A percentile compares a stretch with the other conserved stretches of the same genome.
These are phyloP conservation scores for Ascochyta pisi DNA, from an alignment of 2,329 filamentous ascomycete species.

Conservation along the genomic window DNA sequence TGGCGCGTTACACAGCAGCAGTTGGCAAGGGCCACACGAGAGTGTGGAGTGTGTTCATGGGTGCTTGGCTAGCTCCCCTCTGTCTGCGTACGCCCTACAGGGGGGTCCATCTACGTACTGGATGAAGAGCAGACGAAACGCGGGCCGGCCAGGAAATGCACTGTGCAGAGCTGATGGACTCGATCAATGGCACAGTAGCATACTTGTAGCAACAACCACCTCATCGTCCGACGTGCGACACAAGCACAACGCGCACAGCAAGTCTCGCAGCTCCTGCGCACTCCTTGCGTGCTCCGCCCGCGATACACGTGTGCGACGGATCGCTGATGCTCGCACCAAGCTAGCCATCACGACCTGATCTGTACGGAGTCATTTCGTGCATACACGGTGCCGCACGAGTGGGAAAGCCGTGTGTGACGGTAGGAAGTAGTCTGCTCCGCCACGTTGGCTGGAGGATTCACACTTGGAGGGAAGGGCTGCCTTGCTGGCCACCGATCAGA, in stretches of 20 bases:
- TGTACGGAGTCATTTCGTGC: slow-evolving; percentile 30
- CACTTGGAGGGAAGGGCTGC: slow-evolving; percentile 11
- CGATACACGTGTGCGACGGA: slow-evolving; percentile 21
- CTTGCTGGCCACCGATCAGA: slow-evolving; percentile 11
- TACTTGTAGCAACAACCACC: slow-evolving; percentile 6
- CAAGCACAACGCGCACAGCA: slow-evolving; percentile 16
- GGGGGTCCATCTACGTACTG: not conserved
- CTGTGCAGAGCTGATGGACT: slow-evolving; percentile 6
- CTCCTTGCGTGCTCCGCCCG: slow-evolving; percentile 16
- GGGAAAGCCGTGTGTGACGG: slow-evolving; percentile 28
- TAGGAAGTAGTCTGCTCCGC: slow-evolving; percentile 30
- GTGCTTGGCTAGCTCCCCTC: slow-evolving; percentile 11
- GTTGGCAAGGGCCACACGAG: slow-evolving; percentile 15
- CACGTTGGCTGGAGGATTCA: slow-evolving; percentile 35
- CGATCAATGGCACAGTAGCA: slow-evolving; percentile 14
- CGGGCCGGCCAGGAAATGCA: not conserved
- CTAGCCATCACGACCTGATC: slow-evolving; percentile 12
- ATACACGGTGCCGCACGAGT: slow-evolving; percentile 27
- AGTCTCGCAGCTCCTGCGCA: slow-evolving; percentile 8
- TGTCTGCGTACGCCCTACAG: slow-evolving; percentile 9
- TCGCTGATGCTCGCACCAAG: slow-evolving; percentile 21
- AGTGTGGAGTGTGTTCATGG: slow-evolving; percentile 14
- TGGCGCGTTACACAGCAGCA: slow-evolving; percentile 44
- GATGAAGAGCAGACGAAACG: not conserved
- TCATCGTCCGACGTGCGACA: slow-evolving; percentile 12